These are phyloP conservation scores for Candida ipomoeae DNA, from an alignment of 805 yeast species.

Conservation along the genomic window DNA sequence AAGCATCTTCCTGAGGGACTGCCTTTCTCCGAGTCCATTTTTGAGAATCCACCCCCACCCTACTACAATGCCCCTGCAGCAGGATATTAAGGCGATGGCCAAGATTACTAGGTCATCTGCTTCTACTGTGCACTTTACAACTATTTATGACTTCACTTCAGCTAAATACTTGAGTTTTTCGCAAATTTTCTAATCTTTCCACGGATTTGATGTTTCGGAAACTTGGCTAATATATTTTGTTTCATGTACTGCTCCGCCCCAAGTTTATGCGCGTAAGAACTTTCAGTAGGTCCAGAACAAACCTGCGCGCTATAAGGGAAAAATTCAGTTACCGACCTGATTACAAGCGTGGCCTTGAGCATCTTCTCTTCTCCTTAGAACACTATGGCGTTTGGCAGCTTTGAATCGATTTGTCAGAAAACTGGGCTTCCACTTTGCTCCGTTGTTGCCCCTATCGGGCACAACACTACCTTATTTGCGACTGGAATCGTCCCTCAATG, in stretches of 20 bases:
- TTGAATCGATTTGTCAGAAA: constrained; percentile 55
- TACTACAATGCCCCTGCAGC: constrained; percentile 17
- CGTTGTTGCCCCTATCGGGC: constrained; percentile 53
- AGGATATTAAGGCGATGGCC: constrained; percentile 4
- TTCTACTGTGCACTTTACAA: not conserved
- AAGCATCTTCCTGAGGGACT: not conserved
- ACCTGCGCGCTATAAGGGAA: constrained; percentile 1
- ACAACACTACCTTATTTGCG: constrained; percentile 27
- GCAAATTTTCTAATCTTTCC: not conserved
- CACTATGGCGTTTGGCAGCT: constrained; percentile 65
- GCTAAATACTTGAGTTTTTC: not conserved
- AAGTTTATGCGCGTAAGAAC: not conserved
- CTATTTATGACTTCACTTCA: constrained; percentile 4
- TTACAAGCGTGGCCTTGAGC: not conserved
- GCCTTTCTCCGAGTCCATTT: constrained; percentile 2
- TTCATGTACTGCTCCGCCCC: not conserved
- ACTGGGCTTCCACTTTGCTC: constrained; percentile 80
- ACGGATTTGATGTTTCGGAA: not conserved
- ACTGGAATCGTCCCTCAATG: constrained; percentile 73
- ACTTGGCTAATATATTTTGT: not conserved
- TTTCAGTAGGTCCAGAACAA: constrained; percentile 1
- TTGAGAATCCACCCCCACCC: constrained; percentile 19
- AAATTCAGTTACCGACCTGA: not conserved
- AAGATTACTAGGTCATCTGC: not conserved
- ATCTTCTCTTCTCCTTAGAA: not conserved